Evolutionary conservation across 306 rosid genomes (phyloP).

Genomic region (Acacia acuminata): DNA sequence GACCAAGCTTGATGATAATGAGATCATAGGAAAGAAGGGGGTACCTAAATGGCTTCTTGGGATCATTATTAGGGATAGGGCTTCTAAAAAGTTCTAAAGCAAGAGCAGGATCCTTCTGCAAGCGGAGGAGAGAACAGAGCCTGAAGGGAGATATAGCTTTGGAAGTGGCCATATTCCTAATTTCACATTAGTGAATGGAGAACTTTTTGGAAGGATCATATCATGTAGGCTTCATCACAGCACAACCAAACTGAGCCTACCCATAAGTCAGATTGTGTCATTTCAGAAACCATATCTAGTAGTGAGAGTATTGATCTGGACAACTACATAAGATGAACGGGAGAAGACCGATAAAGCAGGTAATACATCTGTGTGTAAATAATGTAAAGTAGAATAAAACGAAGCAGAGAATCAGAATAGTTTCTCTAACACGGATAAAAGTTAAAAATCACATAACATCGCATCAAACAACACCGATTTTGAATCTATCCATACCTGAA

Average conservation of each 20-base stretch:
- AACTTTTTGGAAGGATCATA: not conserved
- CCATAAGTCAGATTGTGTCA: not conserved
- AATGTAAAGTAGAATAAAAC: not conserved
- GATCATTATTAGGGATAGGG: slow-evolving; percentile 39
- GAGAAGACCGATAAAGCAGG: not conserved
- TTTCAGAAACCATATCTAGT: not conserved
- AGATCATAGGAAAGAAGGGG: slow-evolving; percentile 73
- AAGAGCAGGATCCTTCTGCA: slow-evolving; percentile 55
- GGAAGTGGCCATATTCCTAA: slow-evolving; percentile 38
- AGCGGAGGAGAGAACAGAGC: slow-evolving; percentile 72
- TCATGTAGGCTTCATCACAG: not conserved
- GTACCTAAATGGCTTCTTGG: slow-evolving; percentile 47
- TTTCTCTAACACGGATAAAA: not conserved
- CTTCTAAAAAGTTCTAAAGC: slow-evolving; percentile 71
- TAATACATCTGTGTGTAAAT: not conserved
- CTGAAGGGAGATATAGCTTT: slow-evolving; percentile 70
- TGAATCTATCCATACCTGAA: not conserved
- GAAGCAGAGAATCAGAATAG: not conserved
- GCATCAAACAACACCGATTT: not conserved
- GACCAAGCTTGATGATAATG: slow-evolving; percentile 77
- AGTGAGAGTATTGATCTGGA: not conserved
- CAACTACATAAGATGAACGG: not conserved
- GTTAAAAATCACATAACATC: not conserved
- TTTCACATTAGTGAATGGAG: not conserved
- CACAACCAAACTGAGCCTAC: not conserved